Evolutionary conservation across 495 filamentous ascomycete species (phyloP).

Genomic region (Hypoxylon perforatum): DNA sequence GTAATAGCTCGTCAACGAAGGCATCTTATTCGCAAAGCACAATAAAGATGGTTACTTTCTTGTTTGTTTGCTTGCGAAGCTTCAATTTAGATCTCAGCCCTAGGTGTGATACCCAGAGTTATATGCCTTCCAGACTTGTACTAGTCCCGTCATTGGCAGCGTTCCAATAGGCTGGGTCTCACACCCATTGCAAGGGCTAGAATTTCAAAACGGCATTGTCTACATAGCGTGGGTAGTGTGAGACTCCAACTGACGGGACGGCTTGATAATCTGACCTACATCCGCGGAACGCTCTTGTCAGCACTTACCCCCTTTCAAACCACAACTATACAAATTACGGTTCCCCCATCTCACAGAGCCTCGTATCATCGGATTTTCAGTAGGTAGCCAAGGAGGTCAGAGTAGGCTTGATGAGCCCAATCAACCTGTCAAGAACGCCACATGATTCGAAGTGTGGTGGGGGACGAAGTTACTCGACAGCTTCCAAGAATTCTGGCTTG

Average conservation of each 20-base stretch:
- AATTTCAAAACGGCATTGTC: neutral
- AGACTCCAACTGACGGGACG: neutral
- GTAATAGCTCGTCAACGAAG: too few species aligned
- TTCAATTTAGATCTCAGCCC: slow-evolving; percentile 2
- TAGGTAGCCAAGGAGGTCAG: slow-evolving; percentile 4
- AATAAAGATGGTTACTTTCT: neutral
- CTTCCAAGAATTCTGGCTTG: slow-evolving; percentile 17
- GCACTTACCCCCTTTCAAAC: slow-evolving; percentile 3
- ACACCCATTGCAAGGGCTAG: neutral
- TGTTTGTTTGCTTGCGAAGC: neutral
- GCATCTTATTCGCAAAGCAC: neutral
- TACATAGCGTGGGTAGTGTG: neutral
- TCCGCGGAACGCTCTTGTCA: neutral
- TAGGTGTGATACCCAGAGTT: neutral
- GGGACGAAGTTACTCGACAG: slow-evolving; percentile 16
- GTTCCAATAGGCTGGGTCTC: slow-evolving; percentile 9
- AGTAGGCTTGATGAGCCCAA: neutral
- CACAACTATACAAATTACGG: neutral
- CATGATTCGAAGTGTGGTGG: slow-evolving; percentile 28
- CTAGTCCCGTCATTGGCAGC: slow-evolving; percentile 7
- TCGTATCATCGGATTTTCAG: slow-evolving; percentile 1
- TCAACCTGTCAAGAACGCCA: slow-evolving; percentile 3
- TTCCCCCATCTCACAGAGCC: neutral
- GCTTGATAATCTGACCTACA: slow-evolving; percentile 1
- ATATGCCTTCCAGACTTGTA: slow-evolving; percentile 12